Base-by-base conservation (phyloP, 2,329 filamentous ascomycete species). In the Xylariaceae sp. region DNA sequence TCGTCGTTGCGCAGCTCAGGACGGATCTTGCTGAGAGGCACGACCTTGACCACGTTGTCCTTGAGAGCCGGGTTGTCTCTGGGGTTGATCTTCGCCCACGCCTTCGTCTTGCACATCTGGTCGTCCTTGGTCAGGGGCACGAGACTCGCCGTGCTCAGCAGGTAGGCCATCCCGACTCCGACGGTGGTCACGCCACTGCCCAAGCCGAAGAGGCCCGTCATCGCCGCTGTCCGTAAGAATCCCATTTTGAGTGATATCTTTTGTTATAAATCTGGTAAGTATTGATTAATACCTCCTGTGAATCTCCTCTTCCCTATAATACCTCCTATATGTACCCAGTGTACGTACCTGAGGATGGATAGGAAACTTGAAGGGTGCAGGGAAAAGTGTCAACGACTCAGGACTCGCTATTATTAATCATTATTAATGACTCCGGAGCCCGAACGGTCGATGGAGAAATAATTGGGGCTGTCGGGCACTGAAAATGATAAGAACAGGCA, bases 1-100 rank as follows among this genome's bases (percentile, higher is more conserved):
- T 84, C 83, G 64, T 82, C 80, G 68, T 87, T 77, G 11, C 89
- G 74, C 56, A 90, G 75, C 63, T 87, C 82, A 0, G 87, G 86
- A 35, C 82, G 80, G 62, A 91, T 83, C 68, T 85, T 83, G 51
- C 75, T 76, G 53, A 91, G 70, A 0, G 87, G 84, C 0, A 90
- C 78, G 42, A 78, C 79, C 64, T 84, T 82, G 64, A 88, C 75
- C 66, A 82, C 86, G 9, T 88, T 73, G 69, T 91, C 88, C 59
- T 88, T 81, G 0, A 82, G 82, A 0, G 82, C 77, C 0, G 86
- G 82, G 71, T 89, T 88, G 37, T 77, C 74, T 48, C 81, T 78
- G 1, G 84, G 82, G 67, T 90, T 91, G 73, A 82, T 80, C 60
- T 78, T 79, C 53, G 76, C 74, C 75, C 81, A 88, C 57, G 79